Base-by-base conservation (phyloP, 129 eudicot genomes). In the Arctium lappa region DNA sequence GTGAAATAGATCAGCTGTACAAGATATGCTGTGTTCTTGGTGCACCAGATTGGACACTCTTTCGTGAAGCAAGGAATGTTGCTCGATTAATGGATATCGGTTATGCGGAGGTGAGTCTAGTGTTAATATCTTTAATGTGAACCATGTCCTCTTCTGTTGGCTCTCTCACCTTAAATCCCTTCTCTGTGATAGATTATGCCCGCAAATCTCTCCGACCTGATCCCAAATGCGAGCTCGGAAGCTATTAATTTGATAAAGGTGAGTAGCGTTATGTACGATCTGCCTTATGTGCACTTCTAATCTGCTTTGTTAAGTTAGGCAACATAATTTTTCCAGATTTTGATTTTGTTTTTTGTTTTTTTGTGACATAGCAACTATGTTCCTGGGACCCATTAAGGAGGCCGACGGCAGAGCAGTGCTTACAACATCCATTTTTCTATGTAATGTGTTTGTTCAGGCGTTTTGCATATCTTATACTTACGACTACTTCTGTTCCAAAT, bases 1-100 rank as follows among this genome's bases (percentile, higher is more conserved):
- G 99, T 93, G 99, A 93, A 90, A 85, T 91, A 42, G 99, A 95
- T 85, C 98, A 95, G 82, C 53, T 93, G 84, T 84, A 93, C 91
- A 95, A 95, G 91, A 95, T 95, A 88, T 90, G 95, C 86, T 73
- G 92, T 81, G 89, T 95, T 66, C 92, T 95, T 82, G 99, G 99
- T 70, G 79, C 91, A 40, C 95, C 99, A 71, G 95, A 93, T 86
- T 84, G 94, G 94, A 85, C 84, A 70, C 85, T 83, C 74, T 95
- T 93, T 85, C 90, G 94, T 42, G 91, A 89, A 50, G 94, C 94
- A 12, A 90, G 81, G 72, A 95, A 91, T 87, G 88, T 88, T 81
- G 74, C 88, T 36, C 87, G 81, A 73, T 79, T 93, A 56, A 83
- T 90, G 82, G 83, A 89, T 81, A 84, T 93, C 62, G 71, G 90